Base-by-base conservation (phyloP, 2,329 filamentous ascomycete genomes). In the Ophiostoma sp. region DNA sequence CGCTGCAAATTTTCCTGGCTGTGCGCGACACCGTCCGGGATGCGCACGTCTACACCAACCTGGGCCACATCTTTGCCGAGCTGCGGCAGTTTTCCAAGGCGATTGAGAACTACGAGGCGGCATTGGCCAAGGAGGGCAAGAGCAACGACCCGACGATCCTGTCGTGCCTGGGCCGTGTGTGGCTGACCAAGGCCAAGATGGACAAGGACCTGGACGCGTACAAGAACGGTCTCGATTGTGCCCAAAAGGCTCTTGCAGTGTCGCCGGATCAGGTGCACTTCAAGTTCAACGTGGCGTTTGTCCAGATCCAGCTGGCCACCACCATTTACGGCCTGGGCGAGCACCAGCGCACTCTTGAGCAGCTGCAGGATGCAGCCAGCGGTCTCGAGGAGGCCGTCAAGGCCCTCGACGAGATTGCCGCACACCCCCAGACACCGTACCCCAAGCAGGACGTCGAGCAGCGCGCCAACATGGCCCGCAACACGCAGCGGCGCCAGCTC, bases 231-330 rank as follows among this genome's bases (percentile, higher is more conserved):
- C 79, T 89, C 20, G 84, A 86, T 67, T 89, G 85, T 74, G 88
- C 89, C 1, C 83, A 89, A 74, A 88, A 86, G 86, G 93, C 94
- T 35, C 86, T 96, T 23, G 86, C 88, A 70, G 86, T 91, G 69
- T 89, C 91, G 0, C 91, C 93, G 0, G 91, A 95, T 4, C 92
- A 96, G 76, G 85, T 94, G 39, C 93, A 97, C 79, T 92, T 95
- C 79, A 93, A 95, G 78, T 99, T 99, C 85, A 99, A 99, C 76
- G 92, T 99, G 36, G 95, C 95, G 0, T 99, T 97, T 77, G 92
- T 98, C 36, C 95, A 98, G 77, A 96, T 97, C 73, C 94, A 97
- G 78, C 89, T 98, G 69, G 94, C 94, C 27, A 90, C 90, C 65
- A 87, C 91, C 39, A 88, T 97, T 69, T 90, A 93, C 79, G 84